phyloP scores from a whole-genome alignment of 1,139 yeast species.

The Nakaseomyces nivariensis region DNA sequence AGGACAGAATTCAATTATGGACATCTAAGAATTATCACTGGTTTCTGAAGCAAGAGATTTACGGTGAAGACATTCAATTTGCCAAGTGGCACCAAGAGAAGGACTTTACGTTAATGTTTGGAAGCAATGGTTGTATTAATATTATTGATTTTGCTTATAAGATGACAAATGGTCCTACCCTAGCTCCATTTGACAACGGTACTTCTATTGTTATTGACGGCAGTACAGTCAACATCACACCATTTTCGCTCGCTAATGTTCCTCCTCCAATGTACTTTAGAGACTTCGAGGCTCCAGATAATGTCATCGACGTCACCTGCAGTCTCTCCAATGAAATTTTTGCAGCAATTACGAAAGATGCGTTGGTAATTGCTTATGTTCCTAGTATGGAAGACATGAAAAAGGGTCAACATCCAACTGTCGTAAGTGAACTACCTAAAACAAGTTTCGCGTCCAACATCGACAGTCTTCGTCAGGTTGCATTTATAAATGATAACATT shows the following conservation, averaged over 20 bases:
- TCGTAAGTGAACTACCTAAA: slow-evolving; percentile 33
- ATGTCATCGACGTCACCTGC: slow-evolving; percentile 57
- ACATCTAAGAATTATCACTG: slow-evolving; percentile 89
- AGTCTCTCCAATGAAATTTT: slow-evolving; percentile 48
- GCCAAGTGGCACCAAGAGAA: slow-evolving; percentile 85
- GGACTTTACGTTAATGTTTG: slow-evolving; percentile 63
- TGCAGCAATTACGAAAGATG: slow-evolving; percentile 46
- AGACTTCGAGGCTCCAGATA: slow-evolving; percentile 44
- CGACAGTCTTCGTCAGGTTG: slow-evolving; percentile 54
- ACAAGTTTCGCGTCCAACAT: slow-evolving; percentile 33
- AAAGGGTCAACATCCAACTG: slow-evolving; percentile 40
- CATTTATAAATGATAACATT: slow-evolving; percentile 42
- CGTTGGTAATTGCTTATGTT: slow-evolving; percentile 35
- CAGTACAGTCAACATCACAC: slow-evolving; percentile 59
- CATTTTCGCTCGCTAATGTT: slow-evolving; percentile 73
- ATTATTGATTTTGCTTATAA: slow-evolving; percentile 62
- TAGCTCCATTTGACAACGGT: slow-evolving; percentile 63
- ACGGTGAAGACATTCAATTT: slow-evolving; percentile 35
- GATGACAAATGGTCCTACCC: slow-evolving; percentile 58
- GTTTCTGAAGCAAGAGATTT: slow-evolving; percentile 79
- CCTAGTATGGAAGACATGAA: slow-evolving; percentile 30
- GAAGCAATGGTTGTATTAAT: slow-evolving; percentile 42
- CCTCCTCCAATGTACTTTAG: slow-evolving; percentile 91
- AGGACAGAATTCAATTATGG: slow-evolving; percentile 71
- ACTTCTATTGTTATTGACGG: slow-evolving; percentile 80